phyloP scores from a whole-genome alignment of 768 basidiomycete species.

The Tricholoma furcatifolium region DNA sequence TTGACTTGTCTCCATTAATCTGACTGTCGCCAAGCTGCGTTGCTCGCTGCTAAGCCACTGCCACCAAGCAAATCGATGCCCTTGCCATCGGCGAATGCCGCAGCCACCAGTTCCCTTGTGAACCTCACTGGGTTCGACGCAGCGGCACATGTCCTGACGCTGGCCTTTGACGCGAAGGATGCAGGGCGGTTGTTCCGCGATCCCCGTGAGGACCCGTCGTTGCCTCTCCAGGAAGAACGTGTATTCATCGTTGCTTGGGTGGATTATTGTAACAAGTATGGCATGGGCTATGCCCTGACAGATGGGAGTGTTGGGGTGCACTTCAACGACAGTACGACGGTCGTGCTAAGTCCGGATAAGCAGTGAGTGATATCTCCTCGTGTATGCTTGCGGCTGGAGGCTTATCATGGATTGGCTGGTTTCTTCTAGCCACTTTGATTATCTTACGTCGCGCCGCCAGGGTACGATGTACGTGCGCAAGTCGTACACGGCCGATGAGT shows the following conservation, averaged over 20 bases:
- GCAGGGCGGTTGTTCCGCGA: conserved; percentile 66
- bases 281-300: conserved; percentile 98
- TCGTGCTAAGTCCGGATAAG: conserved; percentile 85
- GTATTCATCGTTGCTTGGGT: conserved; percentile 99
- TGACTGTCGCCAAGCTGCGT: neutral
- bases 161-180: conserved; percentile 70
- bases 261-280: conserved; percentile 68
- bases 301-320: conserved; percentile 94
- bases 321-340: conserved; percentile 92
- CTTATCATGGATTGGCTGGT: neutral
- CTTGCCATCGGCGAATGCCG: conserved; percentile 16
- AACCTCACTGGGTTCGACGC: conserved; percentile 65
- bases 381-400: no score
- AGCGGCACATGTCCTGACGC: conserved; percentile 44
- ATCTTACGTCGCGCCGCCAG: conserved; percentile 62
- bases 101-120: conserved; percentile 1
- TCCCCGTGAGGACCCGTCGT: conserved; percentile 47
- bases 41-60: conserved; percentile 1
- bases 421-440: conserved; percentile 73
- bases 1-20: neutral
- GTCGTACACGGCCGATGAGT: no score
- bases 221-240: conserved; percentile 57
- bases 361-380: conserved; percentile 41
- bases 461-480: no score
- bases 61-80: conserved; percentile 12